Evolutionary conservation across 2,329 filamentous ascomycete genomes (phyloP).

Genomic region (Xylaria sp.): DNA sequence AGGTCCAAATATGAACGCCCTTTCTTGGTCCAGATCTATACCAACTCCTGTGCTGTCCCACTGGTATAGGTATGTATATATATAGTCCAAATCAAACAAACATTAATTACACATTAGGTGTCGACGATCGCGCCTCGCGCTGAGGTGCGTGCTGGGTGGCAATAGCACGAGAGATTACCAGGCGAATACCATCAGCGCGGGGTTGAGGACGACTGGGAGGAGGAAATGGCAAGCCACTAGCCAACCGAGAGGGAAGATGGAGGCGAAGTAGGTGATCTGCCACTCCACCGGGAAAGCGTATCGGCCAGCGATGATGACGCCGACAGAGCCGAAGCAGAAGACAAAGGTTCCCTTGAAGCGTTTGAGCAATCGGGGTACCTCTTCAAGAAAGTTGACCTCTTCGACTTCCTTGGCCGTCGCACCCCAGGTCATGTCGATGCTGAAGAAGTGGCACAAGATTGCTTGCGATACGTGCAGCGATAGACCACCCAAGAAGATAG

Average conservation of each 20-base stretch:
- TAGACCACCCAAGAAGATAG: conserved; percentile 58
- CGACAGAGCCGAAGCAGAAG: conserved; percentile 46
- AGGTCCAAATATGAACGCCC: conserved; percentile 18
- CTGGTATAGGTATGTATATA: conserved; percentile 22
- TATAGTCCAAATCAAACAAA: conserved; percentile 18
- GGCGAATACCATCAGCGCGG: conserved; percentile 72
- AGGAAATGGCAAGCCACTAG: conserved; percentile 66
- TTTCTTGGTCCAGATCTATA: conserved; percentile 27
- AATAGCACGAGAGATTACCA: conserved; percentile 55
- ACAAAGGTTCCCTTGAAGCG: conserved; percentile 52
- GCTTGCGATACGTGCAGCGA: conserved; percentile 57
- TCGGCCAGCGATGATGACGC: conserved; percentile 47
- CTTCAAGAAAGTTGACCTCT: conserved; percentile 51
- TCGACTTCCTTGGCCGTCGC: conserved; percentile 52
- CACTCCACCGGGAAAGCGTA: conserved; percentile 55
- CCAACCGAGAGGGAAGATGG: conserved; percentile 67
- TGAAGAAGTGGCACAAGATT: conserved; percentile 56
- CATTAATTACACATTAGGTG: conserved; percentile 33
- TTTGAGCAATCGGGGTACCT: conserved; percentile 48
- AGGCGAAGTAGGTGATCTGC: conserved; percentile 67
- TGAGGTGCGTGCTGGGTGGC: neutral
- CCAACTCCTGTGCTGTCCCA: conserved; percentile 34
- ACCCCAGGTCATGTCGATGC: conserved; percentile 56
- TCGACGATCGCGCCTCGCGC: neutral
- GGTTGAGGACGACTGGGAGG: conserved; percentile 70